Base-by-base conservation (phyloP, 73 alveolate species). In the Paramecium octaurelia region DNA sequence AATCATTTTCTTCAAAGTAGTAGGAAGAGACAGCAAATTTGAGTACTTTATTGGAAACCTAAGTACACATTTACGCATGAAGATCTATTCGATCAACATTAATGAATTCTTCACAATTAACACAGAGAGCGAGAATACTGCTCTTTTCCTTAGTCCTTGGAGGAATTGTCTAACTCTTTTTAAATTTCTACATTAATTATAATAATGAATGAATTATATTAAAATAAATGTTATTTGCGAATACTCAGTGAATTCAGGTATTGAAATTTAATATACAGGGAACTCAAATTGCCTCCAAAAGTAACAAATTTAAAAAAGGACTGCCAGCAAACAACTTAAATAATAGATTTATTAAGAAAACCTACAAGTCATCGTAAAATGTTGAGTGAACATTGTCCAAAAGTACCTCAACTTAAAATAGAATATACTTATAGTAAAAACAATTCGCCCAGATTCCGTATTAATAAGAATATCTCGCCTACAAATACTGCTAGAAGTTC, bases 101-200 rank as follows among this genome's bases (percentile, higher is more conserved):
- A 20, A 80, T 35, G 18, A 80, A 80, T 46, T 80, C 91, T 21
- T 80, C 70, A 80, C 91, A 80, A 48, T 80, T 80, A 20, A 80
- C 31, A 80, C 91, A 80, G 9, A 64, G 77, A 43, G 36, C 77
- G 14, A 80, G 57, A n/a, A 80, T 20, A 21, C 16, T 24, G 34
- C 64, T 31, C 14, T 80, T 80, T 11, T 80, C 48, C 20, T 42
- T 48, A 5, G 91, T 46, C 10, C 40, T 80, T 2, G n/a, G 23
- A 20, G 91, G 57, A 46, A 80, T 73, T 11, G 76, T 80, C 10
- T 18, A 44, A 46, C 76, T 44, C 29, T 80, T 80, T 16, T 64
- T 31, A 1, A 34, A 64, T 64, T 34, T 64, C 8, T 31, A 64
- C 84, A 64, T 64, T 64, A 64, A 64, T 64, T 31, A 31, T 31